phyloP scores from a whole-genome alignment of 108 stramenopile genomes.

The Nitzschia inconspicua region DNA sequence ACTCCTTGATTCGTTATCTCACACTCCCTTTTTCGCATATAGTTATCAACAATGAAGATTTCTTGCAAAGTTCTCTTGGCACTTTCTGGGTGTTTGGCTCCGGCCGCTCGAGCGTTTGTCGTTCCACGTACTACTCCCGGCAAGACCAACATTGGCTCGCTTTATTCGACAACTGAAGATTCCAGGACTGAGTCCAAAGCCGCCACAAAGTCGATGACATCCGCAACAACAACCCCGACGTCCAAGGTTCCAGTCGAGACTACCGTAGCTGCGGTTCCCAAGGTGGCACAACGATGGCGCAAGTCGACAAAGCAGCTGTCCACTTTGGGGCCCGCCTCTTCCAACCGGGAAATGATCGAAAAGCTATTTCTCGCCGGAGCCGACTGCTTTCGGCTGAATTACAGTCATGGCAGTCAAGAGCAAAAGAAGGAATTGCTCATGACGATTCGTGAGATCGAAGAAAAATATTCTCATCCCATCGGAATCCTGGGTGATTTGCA shows the following conservation, averaged over 20 bases:
- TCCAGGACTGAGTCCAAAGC: too few species aligned
- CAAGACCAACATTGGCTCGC: too few species aligned
- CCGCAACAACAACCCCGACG: too few species aligned
- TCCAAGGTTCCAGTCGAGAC: not conserved
- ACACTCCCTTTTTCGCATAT: too few species aligned
- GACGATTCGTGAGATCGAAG: conserved; percentile 80
- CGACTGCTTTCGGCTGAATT: conserved; percentile 95
- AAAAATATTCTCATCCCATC: conserved; percentile 94
- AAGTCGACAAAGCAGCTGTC: conserved; percentile 91
- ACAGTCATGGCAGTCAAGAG: conserved; percentile 91
- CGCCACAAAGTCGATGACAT: too few species aligned
- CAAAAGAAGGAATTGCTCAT: conserved; percentile 90
- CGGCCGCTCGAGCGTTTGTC: too few species aligned
- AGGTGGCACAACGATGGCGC: conserved; percentile 75
- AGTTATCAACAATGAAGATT: too few species aligned
- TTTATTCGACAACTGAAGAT: too few species aligned
- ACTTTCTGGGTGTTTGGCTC: too few species aligned
- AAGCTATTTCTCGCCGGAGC: conserved; percentile 92
- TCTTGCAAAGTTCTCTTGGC: too few species aligned
- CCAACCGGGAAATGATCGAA: conserved; percentile 88
- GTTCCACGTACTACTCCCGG: too few species aligned
- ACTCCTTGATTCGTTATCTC: too few species aligned
- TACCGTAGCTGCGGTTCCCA: conserved; percentile 46
- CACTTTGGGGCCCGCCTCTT: conserved; percentile 91
- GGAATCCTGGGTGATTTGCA: conserved; percentile 93